Conservation (phyloP, 495 filamentous ascomycete genomes). For the Monascus purpureus region DNA sequence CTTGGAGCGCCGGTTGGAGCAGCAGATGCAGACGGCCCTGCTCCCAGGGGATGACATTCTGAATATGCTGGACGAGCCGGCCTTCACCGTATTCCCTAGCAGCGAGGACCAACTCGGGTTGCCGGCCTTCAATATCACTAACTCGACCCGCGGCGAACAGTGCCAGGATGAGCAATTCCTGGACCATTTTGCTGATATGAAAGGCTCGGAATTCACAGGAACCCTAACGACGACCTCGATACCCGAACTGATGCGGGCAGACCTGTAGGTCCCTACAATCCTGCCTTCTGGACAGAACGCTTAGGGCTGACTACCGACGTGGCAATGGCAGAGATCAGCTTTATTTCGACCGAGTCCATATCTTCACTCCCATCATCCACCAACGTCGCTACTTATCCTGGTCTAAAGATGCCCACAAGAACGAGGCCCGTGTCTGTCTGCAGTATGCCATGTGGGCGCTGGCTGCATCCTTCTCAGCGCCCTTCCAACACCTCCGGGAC, state of each 20-base stretch:
- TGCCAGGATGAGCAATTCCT: neutral
- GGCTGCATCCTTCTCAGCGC: conserved; percentile 37
- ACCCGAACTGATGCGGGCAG: conserved; percentile 22
- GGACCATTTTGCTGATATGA: neutral
- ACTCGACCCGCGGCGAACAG: neutral
- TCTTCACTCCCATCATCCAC: conserved; percentile 39
- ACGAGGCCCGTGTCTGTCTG: conserved; percentile 24
- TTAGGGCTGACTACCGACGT: too few relatives aligned
- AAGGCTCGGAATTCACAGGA: neutral
- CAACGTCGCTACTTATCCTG: conserved; percentile 29
- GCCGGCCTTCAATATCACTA: neutral
- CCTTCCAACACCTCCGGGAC: conserved; percentile 33
- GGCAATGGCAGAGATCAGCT: conserved; percentile 37
- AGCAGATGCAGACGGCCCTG: too few relatives aligned
- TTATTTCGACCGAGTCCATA: conserved; percentile 45
- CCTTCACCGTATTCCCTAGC: neutral
- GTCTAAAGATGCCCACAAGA: conserved; percentile 17
- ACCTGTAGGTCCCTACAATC: conserved; percentile 19
- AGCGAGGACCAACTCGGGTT: neutral
- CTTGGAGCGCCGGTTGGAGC: too few relatives aligned
- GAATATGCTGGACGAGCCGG: neutral
- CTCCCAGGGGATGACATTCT: too few relatives aligned
- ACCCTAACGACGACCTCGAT: neutral
- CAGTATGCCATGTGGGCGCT: conserved; percentile 44
- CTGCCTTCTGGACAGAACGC: too few relatives aligned